Evolutionary conservation across 345 rosid genomes (phyloP).

Genomic region (Aurinia saxatilis): DNA sequence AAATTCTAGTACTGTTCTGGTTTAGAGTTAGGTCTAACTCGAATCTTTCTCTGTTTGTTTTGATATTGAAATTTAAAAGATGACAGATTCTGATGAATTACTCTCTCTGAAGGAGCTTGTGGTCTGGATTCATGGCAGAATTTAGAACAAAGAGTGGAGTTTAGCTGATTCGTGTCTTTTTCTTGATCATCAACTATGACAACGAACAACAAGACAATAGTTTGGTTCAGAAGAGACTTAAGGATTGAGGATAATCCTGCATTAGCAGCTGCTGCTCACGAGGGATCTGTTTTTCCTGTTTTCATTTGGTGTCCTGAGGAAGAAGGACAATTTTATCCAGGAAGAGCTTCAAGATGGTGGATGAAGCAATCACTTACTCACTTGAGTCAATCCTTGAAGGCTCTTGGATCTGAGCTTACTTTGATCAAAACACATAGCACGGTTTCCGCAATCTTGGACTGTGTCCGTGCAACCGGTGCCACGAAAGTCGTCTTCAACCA

Average conservation of each 20-base stretch:
- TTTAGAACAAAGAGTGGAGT: background rate
- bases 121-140: background rate
- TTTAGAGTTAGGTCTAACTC: background rate
- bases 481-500: slow-evolving; percentile 81
- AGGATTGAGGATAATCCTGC: slow-evolving; percentile 99
- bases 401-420: slow-evolving; percentile 73
- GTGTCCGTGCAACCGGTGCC: slow-evolving; percentile 51
- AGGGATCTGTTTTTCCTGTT: slow-evolving; percentile 68
- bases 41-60: no score
- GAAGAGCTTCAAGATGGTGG: slow-evolving; percentile 98
- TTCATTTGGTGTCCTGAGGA: slow-evolving; percentile 92
- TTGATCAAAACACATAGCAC: slow-evolving; percentile 63
- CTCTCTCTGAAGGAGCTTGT: background rate
- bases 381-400: slow-evolving; percentile 55
- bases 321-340: slow-evolving; percentile 84
- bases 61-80: background rate
- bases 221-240: slow-evolving; percentile 95
- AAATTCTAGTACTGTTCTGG: background rate
- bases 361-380: slow-evolving; percentile 76
- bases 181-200: slow-evolving; percentile 26
- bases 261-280: slow-evolving; percentile 79
- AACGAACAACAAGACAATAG: slow-evolving; percentile 51
- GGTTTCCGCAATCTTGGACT: slow-evolving; percentile 57
- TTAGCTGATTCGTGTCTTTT: background rate
- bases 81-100: background rate